Percentiles rank a stretch among this genome's conserved stretches.
Evolutionary conservation across 2,329 filamentous ascomycete species (phyloP).

Genomic region (Fusarium proliferatum): DNA sequence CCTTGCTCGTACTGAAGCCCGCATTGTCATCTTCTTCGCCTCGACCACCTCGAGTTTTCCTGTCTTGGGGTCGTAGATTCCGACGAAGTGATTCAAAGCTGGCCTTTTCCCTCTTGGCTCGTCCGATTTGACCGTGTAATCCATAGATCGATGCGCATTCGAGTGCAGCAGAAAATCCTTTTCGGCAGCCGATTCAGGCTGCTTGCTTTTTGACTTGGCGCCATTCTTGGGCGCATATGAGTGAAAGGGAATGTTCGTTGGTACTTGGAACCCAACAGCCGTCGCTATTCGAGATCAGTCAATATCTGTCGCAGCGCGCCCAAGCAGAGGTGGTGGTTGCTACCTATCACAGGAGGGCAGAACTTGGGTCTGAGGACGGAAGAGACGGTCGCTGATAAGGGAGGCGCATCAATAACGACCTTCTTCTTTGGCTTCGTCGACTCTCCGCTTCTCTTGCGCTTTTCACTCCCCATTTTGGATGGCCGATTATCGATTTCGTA

Average conservation of each 20-base stretch:
- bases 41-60: conserved; percentile 70
- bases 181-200: conserved; percentile 54
- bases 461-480: conserved; percentile 52
- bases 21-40: conserved; percentile 72
- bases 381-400: conserved; percentile 57
- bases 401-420: conserved; percentile 58
- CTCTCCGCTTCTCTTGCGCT: conserved; percentile 64
- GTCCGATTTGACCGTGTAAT: conserved; percentile 69
- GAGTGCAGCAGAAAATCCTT: conserved; percentile 69
- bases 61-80: conserved; percentile 70
- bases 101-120: conserved; percentile 46
- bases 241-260: conserved; percentile 56
- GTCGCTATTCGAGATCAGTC: conserved; percentile 48
- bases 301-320: conserved; percentile 2
- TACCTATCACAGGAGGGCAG: conserved; percentile 67
- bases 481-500: conserved; percentile 10
- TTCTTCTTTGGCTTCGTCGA: conserved; percentile 62
- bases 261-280: conserved; percentile 52
- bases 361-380: conserved; percentile 58
- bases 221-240: conserved; percentile 58
- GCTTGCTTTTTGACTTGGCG: conserved; percentile 50
- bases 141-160: conserved; percentile 64
- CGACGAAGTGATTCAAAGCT: conserved; percentile 71
- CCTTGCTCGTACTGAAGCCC: conserved; percentile 67
- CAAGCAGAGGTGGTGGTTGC: not conserved